Conservation (phyloP, 257 asterid genomes). For the Vinca minor region DNA sequence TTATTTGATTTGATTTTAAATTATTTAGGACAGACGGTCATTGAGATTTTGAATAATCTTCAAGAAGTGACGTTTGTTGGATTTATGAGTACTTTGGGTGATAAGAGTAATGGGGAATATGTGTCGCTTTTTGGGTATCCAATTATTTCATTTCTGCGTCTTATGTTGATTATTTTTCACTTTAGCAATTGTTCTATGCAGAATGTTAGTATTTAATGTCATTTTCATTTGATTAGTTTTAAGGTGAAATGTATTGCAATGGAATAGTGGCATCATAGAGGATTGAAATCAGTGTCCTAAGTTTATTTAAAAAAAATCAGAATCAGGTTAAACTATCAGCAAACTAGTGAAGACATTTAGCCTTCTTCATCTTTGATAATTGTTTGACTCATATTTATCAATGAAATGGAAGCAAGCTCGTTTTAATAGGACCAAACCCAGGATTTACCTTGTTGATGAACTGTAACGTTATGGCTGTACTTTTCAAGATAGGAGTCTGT, state of each 20-base stretch:
- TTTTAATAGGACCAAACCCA: background rate
- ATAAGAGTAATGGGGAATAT: too few species aligned
- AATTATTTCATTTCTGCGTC: too few species aligned
- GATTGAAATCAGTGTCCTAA: conserved; percentile 1
- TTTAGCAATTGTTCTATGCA: background rate
- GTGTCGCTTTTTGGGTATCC: too few species aligned
- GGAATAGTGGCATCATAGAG: conserved; percentile 19
- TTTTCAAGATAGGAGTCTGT: too few species aligned
- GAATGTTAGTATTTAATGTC: background rate
- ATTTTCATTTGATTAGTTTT: too few species aligned
- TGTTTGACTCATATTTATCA: background rate
- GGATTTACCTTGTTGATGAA: background rate
- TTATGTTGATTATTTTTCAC: background rate
- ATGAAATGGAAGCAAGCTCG: background rate
- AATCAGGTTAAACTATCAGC: background rate
- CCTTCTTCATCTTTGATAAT: background rate
- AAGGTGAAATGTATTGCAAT: conserved; percentile 7
- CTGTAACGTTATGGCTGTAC: background rate
- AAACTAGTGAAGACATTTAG: background rate
- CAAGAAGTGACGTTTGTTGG: background rate
- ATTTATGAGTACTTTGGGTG: too few species aligned
- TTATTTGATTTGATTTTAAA: conserved; percentile 5
- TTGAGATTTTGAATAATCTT: background rate
- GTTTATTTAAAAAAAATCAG: conserved; percentile 8
- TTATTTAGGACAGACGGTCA: background rate